Base-by-base conservation (phyloP, 192 early-diverging fungal genomes). In the Thoreauomyces humboldtii region DNA sequence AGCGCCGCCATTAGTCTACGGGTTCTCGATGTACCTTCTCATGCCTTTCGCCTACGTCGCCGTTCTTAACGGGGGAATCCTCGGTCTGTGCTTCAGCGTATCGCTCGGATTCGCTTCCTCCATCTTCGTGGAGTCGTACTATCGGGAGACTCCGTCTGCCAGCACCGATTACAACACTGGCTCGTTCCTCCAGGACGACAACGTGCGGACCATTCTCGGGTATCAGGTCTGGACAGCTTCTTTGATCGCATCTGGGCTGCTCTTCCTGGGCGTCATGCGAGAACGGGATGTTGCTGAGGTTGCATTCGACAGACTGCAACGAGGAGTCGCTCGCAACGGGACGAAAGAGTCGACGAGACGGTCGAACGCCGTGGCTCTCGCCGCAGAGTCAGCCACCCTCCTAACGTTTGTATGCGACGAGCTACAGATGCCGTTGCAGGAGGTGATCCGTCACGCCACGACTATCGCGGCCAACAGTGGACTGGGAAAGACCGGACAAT, bases 321-420 rank as follows among this genome's bases (percentile, higher is more conserved):
- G n/a, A n/a, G n/a, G n/a, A n/a, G n/a, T n/a, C n/a, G n/a, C n/a
- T n/a, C n/a, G n/a, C n/a, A n/a, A n/a, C n/a, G n/a, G n/a, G n/a
- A n/a, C n/a, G n/a, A n/a, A n/a, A n/a, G n/a, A n/a, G n/a, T n/a
- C n/a, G 50, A 52, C 50, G 56, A 58, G 3, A 19, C 31, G 32
- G 33, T 58, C 12, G n/a, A 31, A 36, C 24, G 17, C n/a, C 56
- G 33, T 46, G 25, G 27, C 21, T 19, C 56, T 27, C 1, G 50
- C 50, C 14, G 15, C 15, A 15, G 56, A 58, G 17, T 64, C 48
- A 9, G 41, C 33, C 27, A 32, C 35, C 25, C n/a, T 64, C 21
- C 50, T 64, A 19, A 37, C 22, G 21, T 64, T 55, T 53, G 46
- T 64, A 19, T 64, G 62, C 50, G 54, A 52, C 4, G 48, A 64